These are phyloP conservation scores for Nitzschia inconspicua DNA, from an alignment of 108 stramenopile species.

Conservation along the genomic window DNA sequence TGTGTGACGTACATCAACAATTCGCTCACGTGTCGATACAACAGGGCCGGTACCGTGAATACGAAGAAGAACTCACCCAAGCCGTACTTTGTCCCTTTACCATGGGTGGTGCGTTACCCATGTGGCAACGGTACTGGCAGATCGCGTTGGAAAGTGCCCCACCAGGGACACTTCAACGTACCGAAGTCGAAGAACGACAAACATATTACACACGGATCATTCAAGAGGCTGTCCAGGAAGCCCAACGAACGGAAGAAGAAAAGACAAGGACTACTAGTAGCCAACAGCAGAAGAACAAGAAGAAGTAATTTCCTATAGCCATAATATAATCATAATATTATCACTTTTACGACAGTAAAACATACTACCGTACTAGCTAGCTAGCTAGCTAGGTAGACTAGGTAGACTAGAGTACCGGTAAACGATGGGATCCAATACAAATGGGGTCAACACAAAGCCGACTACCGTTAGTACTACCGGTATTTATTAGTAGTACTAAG, in stretches of 20 bases:
- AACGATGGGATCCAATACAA: too few species aligned
- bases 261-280: too few species aligned
- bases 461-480: too few species aligned
- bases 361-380: too few species aligned
- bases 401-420: too few species aligned
- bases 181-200: constrained; percentile 32
- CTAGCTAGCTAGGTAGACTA: too few species aligned
- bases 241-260: constrained; percentile 18
- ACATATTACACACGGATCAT: constrained; percentile 37
- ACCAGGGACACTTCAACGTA: neutral
- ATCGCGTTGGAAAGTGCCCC: constrained; percentile 12
- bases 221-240: constrained; percentile 26
- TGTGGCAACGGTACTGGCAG: constrained; percentile 77
- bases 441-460: too few species aligned
- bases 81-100: constrained; percentile 72
- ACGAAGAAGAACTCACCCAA: constrained; percentile 62
- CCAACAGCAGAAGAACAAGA: neutral
- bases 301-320: constrained; percentile 3
- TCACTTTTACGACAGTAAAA: too few species aligned
- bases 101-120: constrained; percentile 52
- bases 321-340: too few species aligned
- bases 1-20: constrained; percentile 82
- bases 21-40: constrained; percentile 70
- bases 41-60: constrained; percentile 39
- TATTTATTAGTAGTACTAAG: too few species aligned